Percentiles rank a stretch among this genome's conserved stretches.
Evolutionary conservation across 1,284 basidiomycete species (phyloP).

Genomic region (Phylloporus sp.): DNA sequence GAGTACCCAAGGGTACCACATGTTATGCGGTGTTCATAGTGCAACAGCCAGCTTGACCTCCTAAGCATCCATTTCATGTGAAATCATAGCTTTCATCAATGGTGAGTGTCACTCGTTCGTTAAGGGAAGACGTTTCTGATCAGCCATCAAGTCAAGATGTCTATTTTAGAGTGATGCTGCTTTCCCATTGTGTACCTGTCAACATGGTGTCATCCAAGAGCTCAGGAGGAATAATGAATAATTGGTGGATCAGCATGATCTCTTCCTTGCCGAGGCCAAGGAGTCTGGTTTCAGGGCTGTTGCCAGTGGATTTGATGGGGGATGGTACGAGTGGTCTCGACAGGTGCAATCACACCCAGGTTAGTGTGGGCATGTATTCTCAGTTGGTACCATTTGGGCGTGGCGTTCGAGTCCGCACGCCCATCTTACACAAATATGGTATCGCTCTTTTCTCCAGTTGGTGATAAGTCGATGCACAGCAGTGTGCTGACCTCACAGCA

Average conservation of each 20-base stretch:
- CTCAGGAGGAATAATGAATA: slow-evolving; percentile 84
- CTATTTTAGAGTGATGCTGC: slow-evolving; percentile 85
- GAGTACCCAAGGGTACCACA: slow-evolving; percentile 89
- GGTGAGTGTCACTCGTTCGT: slow-evolving; percentile 48
- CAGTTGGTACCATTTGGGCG: too few species aligned
- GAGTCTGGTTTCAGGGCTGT: slow-evolving; percentile 85
- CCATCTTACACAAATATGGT: too few species aligned
- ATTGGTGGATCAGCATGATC: slow-evolving; percentile 83
- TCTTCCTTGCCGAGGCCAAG: slow-evolving; percentile 87
- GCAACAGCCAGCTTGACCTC: slow-evolving; percentile 87
- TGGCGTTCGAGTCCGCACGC: too few species aligned
- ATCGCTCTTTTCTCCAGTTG: too few species aligned
- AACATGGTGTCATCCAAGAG: slow-evolving; percentile 89
- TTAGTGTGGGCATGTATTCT: too few species aligned
- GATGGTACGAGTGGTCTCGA: too few species aligned
- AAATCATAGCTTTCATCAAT: slow-evolving; percentile 94
- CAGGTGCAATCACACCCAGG: too few species aligned
- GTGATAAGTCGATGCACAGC: too few species aligned
- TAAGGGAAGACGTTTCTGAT: neutral
- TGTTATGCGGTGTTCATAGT: slow-evolving; percentile 88
- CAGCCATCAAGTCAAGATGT: slow-evolving; percentile 54
- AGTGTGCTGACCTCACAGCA: too few species aligned
- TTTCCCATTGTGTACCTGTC: slow-evolving; percentile 86
- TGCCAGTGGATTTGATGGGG: slow-evolving; percentile 80
- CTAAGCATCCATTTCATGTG: slow-evolving; percentile 99